Evolutionary conservation across 495 filamentous ascomycete genomes (phyloP), one percentile per base, ranked within the genome.

Genomic region (Aspergillus funiculosus): DNA sequence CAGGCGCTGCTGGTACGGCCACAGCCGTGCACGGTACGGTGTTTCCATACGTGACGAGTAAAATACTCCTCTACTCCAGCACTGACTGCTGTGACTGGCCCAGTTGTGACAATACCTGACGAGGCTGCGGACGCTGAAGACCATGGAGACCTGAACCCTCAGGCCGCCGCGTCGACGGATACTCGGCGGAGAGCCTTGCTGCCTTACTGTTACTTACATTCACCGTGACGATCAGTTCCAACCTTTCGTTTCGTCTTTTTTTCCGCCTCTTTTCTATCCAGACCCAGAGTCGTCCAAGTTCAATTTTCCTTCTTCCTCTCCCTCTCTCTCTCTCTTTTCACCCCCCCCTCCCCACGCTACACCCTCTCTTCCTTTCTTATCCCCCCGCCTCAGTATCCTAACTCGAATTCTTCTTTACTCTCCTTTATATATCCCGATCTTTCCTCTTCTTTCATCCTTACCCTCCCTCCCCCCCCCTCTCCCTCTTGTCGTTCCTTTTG

Each of bases 221-320:
- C 41, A 22, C 40, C 44, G 26, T 58, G 55, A 58, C 46, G 52
- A 56, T 59, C 56, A 51, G 43, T 53, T 59, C 43, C 53, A 51
- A 47, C 36, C 47, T 46, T 57, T 53, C 38, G 45, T 51, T 44
- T 50, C 27, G 45, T 43, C 38, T 45, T 51, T 54, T n/a, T 61
- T 58, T 47, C 55, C 55, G 50, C 51, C 51, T 50, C 39, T 30
- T 56, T 48, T 43, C 48, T 52, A 50, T 54, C 53, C 46, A 56
- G 42, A 48, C 51, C 50, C 49, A 50, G 47, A 51, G 49, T 54
- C 53, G 43, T 51, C 51, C 44, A 46, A 54, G 44, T 40, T 56
- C 51, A 45, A 48, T 56, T 57, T 46, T 43, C 42, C 25, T 43
- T 46, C 37, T 48, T 50, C 29, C 35, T 35, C 45, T 39, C 37